Evolutionary conservation across 1,284 basidiomycete species (phyloP), one percentile per base, ranked within the genome.

Genomic region (Volvariella volvacea): DNA sequence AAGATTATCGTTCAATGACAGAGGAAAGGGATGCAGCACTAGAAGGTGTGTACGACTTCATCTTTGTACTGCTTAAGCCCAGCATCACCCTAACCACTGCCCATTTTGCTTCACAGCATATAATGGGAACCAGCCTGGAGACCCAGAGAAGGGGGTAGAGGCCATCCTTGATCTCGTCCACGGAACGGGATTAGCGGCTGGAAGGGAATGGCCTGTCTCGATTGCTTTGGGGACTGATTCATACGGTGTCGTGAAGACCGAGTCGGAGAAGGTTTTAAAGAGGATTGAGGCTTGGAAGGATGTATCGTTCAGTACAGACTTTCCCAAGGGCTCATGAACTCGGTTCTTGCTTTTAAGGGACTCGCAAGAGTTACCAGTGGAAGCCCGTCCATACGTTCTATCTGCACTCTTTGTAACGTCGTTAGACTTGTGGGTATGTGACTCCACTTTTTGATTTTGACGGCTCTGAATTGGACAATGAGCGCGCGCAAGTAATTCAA

Each of bases 131-230:
- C 51, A 55, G 41, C 49, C 49, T 19, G 54, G 54, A 3, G 48
- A 55, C 38, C 43, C 52, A 1, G 20, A 25, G 16, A 55, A 54
- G 42, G 51, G 48, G 4, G 52, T 50, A 12, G 32, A 47, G 9
- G 39, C 52, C 6, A 51, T 57, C 19, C 34, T 51, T 2, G 55
- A 57, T 39, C 40, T 57, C 12, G 54, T 55, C 8, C 43, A 47
- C n/a, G 44, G 39, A 1, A 52, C 52, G 42, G 53, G 55, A 15
- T 30, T 48, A 9, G 52, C 53, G n/a, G 22, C 47, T 28, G 55
- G 49, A 2, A 48, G 50, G 22, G 20, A 34, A 9, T 46, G 43
- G 8, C 44, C 49, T 3, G 22, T n/a, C 12, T 31, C 42, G 9
- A 15, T 57, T 16, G 36, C 38, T 16, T 31, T 57, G 7, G 55